Evolutionary conservation across 1,284 basidiomycete genomes (phyloP).

Genomic region (Schizopora paradoxa): DNA sequence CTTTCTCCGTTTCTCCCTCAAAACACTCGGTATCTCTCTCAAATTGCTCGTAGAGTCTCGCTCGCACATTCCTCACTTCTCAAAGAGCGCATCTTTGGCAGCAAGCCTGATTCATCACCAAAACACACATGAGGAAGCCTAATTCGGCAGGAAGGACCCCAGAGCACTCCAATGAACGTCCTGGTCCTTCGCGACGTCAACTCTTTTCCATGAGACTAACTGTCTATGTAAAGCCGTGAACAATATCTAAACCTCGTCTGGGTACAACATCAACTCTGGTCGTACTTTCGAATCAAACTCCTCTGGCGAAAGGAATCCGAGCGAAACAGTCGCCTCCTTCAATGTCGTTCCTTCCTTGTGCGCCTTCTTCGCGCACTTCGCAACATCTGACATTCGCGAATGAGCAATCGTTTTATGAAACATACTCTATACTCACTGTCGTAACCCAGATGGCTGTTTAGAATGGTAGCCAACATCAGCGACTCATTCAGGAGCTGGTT

Average conservation of each 20-base stretch:
- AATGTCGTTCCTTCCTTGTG: slow-evolving; percentile 97
- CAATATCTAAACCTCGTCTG: slow-evolving; percentile 47
- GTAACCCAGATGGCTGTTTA: slow-evolving; percentile 91
- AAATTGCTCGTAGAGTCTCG: no score
- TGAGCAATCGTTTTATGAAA: slow-evolving; percentile 3
- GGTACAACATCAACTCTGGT: slow-evolving; percentile 85
- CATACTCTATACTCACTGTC: slow-evolving; percentile 86
- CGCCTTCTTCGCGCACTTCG: slow-evolving; percentile 98
- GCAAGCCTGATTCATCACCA: no score
- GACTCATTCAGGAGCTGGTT: slow-evolving; percentile 88
- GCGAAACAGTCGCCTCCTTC: slow-evolving; percentile 88
- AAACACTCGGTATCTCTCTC: no score
- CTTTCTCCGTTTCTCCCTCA: no score
- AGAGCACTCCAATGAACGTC: neutral
- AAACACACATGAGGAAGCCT: no score
- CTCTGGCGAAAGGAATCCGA: slow-evolving; percentile 83
- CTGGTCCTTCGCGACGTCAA: no score
- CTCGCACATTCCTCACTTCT: no score
- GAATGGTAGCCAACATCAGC: slow-evolving; percentile 92
- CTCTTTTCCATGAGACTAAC: no score
- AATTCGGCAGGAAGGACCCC: neutral
- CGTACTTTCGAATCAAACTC: slow-evolving; percentile 96
- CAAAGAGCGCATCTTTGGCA: no score
- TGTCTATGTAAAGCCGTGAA: no score
- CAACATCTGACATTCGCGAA: slow-evolving; percentile 65